Conservation (phyloP, 139 green algal species). For the Coelastrella sp. region DNA sequence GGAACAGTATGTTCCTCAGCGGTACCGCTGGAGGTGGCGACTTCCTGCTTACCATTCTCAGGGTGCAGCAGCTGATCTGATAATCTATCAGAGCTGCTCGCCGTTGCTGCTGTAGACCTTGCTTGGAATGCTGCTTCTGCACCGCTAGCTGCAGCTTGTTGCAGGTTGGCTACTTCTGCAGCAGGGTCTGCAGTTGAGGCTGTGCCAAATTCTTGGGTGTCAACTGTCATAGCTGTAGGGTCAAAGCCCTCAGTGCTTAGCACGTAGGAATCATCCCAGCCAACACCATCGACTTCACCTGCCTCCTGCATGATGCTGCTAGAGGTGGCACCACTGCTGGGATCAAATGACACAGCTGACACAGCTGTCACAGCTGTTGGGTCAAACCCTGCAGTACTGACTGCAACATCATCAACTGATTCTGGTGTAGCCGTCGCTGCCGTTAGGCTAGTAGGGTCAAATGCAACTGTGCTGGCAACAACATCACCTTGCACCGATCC, state of each 20-base stretch:
- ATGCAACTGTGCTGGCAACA: constrained; percentile 2
- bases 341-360: not conserved
- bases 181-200: not conserved
- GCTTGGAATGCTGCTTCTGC: constrained; percentile 22
- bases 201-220: constrained; percentile 11
- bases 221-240: not conserved
- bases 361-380: not conserved
- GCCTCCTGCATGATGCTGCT: not conserved
- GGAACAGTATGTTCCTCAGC: not conserved
- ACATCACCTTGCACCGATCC: not conserved
- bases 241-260: constrained; percentile 21
- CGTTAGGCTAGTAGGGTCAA: not conserved
- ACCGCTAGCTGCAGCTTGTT: not conserved
- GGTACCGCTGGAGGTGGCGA: not conserved
- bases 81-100: not conserved
- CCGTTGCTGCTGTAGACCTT: not conserved
- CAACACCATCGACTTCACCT: not conserved
- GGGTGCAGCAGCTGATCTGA: not conserved
- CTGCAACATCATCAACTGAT: not conserved
- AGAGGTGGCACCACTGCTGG: not conserved
- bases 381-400: not conserved
- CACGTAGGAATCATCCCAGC: not conserved
- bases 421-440: not conserved
- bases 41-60: not conserved
- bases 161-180: not conserved